phyloP scores from a whole-genome alignment of 495 filamentous ascomycete genomes.

The Aspergillus egyptiacus region DNA sequence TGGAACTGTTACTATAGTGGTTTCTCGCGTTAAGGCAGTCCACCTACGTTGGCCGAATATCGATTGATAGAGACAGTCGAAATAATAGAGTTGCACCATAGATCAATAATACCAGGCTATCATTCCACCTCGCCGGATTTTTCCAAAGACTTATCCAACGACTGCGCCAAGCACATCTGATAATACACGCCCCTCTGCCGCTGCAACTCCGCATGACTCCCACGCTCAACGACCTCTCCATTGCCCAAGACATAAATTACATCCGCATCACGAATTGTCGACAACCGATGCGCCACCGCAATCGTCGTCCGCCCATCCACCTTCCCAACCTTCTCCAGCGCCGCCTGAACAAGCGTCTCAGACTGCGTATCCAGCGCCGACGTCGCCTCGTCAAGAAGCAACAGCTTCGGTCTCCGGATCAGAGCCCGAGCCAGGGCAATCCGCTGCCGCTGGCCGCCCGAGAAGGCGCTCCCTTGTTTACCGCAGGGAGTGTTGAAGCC shows the following conservation, averaged over 20 bases:
- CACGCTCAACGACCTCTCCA: slow-evolving; percentile 65
- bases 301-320: slow-evolving; percentile 65
- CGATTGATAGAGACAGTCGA: no score
- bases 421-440: slow-evolving; percentile 72
- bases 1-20: no score
- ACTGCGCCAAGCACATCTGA: not conserved
- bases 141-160: not conserved
- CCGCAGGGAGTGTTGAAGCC: slow-evolving; percentile 72
- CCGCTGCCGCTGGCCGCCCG: slow-evolving; percentile 80
- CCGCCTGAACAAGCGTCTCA: slow-evolving; percentile 76
- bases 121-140: not conserved
- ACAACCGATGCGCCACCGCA: slow-evolving; percentile 70
- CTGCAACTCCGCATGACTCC: slow-evolving; percentile 64
- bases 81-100: no score
- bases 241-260: slow-evolving; percentile 77
- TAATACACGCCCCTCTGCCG: not conserved
- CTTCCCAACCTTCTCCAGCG: slow-evolving; percentile 63
- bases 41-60: no score
- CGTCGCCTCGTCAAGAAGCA: slow-evolving; percentile 79
- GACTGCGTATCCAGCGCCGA: slow-evolving; percentile 73
- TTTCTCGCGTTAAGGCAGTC: no score
- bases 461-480: slow-evolving; percentile 70
- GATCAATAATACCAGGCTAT: no score
- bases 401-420: slow-evolving; percentile 60
- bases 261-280: slow-evolving; percentile 77